Base-by-base conservation (phyloP, 257 asterid genomes). In the Linderniella brevidens region DNA sequence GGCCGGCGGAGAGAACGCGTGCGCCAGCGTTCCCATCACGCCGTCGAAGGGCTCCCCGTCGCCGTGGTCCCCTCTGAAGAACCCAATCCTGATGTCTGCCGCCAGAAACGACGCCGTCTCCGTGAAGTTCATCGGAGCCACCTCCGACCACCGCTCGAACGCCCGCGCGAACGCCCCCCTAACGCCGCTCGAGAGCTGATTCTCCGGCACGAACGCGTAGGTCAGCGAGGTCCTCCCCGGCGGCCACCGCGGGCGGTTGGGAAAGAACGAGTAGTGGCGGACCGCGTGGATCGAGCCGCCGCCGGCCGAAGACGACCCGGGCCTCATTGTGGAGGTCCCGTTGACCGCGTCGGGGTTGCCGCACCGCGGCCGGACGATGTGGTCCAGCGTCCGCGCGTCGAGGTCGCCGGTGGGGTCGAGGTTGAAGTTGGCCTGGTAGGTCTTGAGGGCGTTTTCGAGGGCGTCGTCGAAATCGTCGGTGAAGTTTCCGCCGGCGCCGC, bases 1-100 rank as follows among this genome's bases (percentile, higher is more conserved):
- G 1, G 49, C 71, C 12, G 96, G 80, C 44, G 96, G 96, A 19
- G 96, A 64, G 18, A 82, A 86, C 55, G 96, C 94, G 72, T 86
- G 94, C 7, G 92, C 96, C 49, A 86, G 53, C 29, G 93, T 76
- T 13, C 96, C 96, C 65, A 86, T 11, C 0, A 73, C 73, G 8
- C 94, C 96, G 69, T 82, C 96, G 43, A 86, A 86, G 54, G 94
- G 71, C 63, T 86, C 96, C 1, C 90, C 96, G 52, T 86, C 96
- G 8, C 81, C 78, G 78, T 86, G 96, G 17, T 82, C 94, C 0
- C 90, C 93, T 1, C 48, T 52, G 48, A 66, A 86, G 47, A 82
- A 70, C 4, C 83, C 94, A 11, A 86, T 72, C 52, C 41, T 52
- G 8, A 86, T 67, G 38, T 86, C 92, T 39, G 94, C 94, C 0